Evolutionary conservation across 148 eudicot species (phyloP), one percentile per base, ranked within the genome.

Genomic region (Dianthus caryophyllus): DNA sequence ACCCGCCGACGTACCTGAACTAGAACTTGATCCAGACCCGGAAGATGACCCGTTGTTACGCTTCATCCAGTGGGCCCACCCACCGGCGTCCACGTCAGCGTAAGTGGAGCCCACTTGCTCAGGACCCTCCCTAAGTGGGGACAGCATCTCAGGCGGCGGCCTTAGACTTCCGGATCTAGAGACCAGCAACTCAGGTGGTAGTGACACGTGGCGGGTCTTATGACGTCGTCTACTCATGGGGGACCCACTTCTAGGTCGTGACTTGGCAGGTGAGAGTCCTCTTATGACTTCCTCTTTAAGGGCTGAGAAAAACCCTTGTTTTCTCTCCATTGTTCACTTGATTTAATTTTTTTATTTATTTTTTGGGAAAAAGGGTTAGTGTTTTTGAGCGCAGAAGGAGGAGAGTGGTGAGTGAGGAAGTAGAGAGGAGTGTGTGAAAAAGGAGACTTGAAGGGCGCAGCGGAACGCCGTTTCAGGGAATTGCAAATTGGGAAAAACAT

Each of bases 41-140:
- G 59, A 39, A 66, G 4, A 50, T 5, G 74, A 71, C 9, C 72
- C 74, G 64, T 82, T 78, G 0, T 85, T 18, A 92, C 82, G 75
- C 47, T 78, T 78, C 80, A 78, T 81, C 82, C 85, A 81, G 22
- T 78, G 70, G 21, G 67, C 49, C 82, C 82, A 82, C 9, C 74
- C 79, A 7, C 74, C 75, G 2, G 57, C 59, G 12, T 80, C 71
- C 69, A 78, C 69, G 73, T 69, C 80, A 9, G 76, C 96, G 13
- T 79, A 85, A 17, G 67, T 20, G 18, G 75, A 76, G 31, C 64
- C 74, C 0, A 80, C 84, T 25, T 84, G 90, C 67, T 93, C 95
- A 31, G 96, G 96, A 1, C 96, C 98, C 64, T 92, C 98, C 50
- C 86, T 73, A 41, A 91, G 53, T n/a, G 92, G 92, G 33, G 88